Conservation (phyloP, 2,329 filamentous ascomycete species). For the Aschersonia sp. region DNA sequence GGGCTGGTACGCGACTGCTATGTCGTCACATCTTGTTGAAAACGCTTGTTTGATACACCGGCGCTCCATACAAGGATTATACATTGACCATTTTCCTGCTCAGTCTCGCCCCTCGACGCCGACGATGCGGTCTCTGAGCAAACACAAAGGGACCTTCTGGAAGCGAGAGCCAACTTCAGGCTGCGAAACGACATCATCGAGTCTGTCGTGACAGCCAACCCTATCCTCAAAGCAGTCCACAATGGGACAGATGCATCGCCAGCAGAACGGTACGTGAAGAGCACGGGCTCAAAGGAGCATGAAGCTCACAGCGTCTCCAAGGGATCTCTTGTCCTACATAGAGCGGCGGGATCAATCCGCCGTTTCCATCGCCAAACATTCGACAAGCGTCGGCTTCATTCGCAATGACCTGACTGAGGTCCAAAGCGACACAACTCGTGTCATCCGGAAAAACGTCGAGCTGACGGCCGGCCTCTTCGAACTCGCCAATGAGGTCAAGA, state of each 20-base stretch:
- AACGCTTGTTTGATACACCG: too few species aligned
- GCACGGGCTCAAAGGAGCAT: background rate
- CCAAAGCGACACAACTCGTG: slow-evolving; percentile 41
- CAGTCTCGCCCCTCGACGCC: slow-evolving; percentile 12
- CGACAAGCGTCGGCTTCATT: slow-evolving; percentile 33
- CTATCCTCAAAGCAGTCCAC: slow-evolving; percentile 66
- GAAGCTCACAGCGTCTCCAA: slow-evolving; percentile 15
- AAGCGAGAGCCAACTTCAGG: slow-evolving; percentile 54
- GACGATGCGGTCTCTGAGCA: slow-evolving; percentile 32
- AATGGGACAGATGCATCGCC: slow-evolving; percentile 46
- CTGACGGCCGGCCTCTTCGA: slow-evolving; percentile 48
- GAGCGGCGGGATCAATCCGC: slow-evolving; percentile 54
- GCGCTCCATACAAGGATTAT: background rate
- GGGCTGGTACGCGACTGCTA: slow-evolving; percentile 15
- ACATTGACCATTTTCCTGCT: background rate
- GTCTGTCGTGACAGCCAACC: slow-evolving; percentile 55
- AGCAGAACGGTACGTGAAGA: slow-evolving; percentile 46
- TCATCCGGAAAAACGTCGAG: slow-evolving; percentile 44
- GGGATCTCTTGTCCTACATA: slow-evolving; percentile 52
- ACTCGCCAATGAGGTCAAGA: slow-evolving; percentile 41
- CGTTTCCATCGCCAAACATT: slow-evolving; percentile 44
- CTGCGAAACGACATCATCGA: slow-evolving; percentile 56
- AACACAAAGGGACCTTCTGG: slow-evolving; percentile 51
- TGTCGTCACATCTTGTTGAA: too few species aligned
- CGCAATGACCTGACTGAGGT: slow-evolving; percentile 37